A percentile compares a stretch with the other conserved stretches of the same genome.
Evolutionary conservation across 495 filamentous ascomycete species (phyloP).

Genomic region (Xylaria longipes): DNA sequence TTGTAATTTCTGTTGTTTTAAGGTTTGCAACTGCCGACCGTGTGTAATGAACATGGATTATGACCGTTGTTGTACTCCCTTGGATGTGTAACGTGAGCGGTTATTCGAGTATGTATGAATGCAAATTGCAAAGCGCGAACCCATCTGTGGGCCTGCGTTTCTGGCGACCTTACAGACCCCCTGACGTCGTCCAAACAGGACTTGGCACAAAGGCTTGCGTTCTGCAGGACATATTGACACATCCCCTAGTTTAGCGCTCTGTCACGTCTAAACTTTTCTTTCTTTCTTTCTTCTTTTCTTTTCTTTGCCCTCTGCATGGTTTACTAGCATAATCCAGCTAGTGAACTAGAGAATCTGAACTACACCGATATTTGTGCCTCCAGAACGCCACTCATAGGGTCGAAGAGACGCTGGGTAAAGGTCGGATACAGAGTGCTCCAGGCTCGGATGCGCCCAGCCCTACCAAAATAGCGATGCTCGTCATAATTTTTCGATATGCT

Average conservation of each 20-base stretch:
- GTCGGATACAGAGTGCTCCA: slow-evolving; percentile 11
- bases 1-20: neutral
- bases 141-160: neutral
- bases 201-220: neutral
- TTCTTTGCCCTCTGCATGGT: slow-evolving; percentile 4
- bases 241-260: slow-evolving; percentile 11
- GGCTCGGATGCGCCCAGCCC: slow-evolving; percentile 6
- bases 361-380: slow-evolving; percentile 2
- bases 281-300: slow-evolving; percentile 18
- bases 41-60: slow-evolving; percentile 4
- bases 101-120: neutral
- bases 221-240: slow-evolving; percentile 11
- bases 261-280: neutral
- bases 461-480: neutral
- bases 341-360: neutral
- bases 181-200: slow-evolving; percentile 1
- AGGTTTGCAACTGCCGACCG: slow-evolving; percentile 13
- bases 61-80: slow-evolving; percentile 8
- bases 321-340: neutral
- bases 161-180: neutral
- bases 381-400: neutral
- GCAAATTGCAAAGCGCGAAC: neutral
- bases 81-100: slow-evolving; percentile 5
- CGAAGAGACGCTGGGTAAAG: neutral
- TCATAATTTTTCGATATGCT: neutral